A percentile compares a stretch with the other conserved stretches of the same genome.
Evolutionary conservation across 148 eudicot species (phyloP).

Genomic region (Euryodendron excelsum): DNA sequence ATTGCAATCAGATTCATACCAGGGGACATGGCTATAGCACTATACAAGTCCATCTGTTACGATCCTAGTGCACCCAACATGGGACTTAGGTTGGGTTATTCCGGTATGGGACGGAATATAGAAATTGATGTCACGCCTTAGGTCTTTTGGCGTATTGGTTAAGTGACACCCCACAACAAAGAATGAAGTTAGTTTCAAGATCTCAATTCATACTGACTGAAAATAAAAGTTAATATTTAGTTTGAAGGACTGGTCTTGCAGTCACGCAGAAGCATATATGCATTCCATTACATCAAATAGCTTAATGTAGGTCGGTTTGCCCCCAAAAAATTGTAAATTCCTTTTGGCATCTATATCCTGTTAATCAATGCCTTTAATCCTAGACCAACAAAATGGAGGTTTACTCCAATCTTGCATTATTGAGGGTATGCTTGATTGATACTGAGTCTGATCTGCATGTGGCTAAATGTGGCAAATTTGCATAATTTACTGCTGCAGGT

Average conservation of each 20-base stretch:
- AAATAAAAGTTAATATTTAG: background rate
- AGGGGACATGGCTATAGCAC: background rate
- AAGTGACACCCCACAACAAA: no score
- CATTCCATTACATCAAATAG: background rate
- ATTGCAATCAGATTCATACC: background rate
- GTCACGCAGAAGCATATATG: background rate
- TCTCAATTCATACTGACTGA: background rate
- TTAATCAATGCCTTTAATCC: background rate
- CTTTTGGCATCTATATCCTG: background rate
- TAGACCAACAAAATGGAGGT: background rate
- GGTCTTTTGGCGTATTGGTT: no score
- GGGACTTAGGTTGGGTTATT: no score
- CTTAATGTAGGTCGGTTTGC: background rate
- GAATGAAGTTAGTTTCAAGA: no score
- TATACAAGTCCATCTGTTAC: background rate
- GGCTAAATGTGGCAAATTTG: background rate
- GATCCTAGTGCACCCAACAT: no score
- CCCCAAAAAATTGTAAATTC: background rate
- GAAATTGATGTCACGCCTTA: no score
- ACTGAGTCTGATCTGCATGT: background rate
- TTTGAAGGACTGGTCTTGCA: conserved; percentile 4
- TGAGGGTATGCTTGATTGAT: background rate
- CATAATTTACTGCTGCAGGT: conserved; percentile 51
- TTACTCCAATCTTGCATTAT: background rate
- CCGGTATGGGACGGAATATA: no score